Base-by-base conservation (phyloP, 2,329 filamentous ascomycete species). In the Colletotrichum sp. region DNA sequence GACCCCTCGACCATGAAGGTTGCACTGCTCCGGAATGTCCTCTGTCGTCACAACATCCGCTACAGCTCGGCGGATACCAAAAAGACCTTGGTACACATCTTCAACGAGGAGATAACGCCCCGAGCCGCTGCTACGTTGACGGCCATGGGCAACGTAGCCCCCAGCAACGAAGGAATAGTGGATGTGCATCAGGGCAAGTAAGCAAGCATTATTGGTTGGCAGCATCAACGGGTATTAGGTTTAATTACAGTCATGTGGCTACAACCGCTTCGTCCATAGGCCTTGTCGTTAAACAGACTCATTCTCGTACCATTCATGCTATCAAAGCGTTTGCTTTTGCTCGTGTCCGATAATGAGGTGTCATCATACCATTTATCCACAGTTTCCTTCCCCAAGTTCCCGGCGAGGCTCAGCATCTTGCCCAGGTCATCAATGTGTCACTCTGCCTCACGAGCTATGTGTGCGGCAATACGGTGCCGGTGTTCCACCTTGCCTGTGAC, bases 351-450 rank as follows among this genome's bases (percentile, higher is more conserved):
- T 43, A 1, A 39, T 16, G 6, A 36, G 13, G 34, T 7, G 34
- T 36, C 34, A 39, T 16, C 36, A 39, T 8, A 8, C 7, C 36
- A 16, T 16, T 16, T 5, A 39, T 39, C 7, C 15, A 36, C 34
- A 36, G 34, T 2, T 36, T 15, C 3, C 13, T 36, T 36, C 1
- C 34, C 13, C 13, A 15, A 36, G 34, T 15, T 36, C 34, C 13
- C 13, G 1, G 2, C 0, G 0, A 36, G 1, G 34, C 34, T 36
- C 13, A 1, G 13, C 1, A 36, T 36, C 34, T 36, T 36, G 34
- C 0, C 6, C 13, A 36, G 6, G 34, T 36, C 34, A 36, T 36
- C 1, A 15, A 1, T 36, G 34, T 36, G 34, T 2, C 34, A 36
- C 34, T 36, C 32, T 36, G 34, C 34, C 34, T 1, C 7, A 36